phyloP scores from a whole-genome alignment of 768 basidiomycete genomes.

The Cystofilobasidium bisporidii region DNA sequence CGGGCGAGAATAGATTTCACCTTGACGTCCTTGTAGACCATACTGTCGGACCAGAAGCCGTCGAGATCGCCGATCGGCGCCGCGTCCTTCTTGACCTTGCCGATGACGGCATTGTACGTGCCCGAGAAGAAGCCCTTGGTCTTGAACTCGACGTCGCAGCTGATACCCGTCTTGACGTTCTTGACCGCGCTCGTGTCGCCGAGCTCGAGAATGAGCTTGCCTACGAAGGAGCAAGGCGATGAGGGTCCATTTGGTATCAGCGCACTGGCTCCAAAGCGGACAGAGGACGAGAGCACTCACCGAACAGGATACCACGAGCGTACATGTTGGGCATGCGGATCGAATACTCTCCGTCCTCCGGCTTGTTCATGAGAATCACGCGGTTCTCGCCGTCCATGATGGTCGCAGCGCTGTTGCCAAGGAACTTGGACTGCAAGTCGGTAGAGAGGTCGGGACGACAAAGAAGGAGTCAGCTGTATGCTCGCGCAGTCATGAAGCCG shows the following conservation, averaged over 20 bases:
- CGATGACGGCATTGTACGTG: conserved; percentile 80
- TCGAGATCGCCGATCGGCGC: conserved; percentile 70
- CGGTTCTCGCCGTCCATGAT: conserved; percentile 94
- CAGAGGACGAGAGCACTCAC: no score
- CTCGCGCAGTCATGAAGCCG: background rate
- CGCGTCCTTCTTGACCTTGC: conserved; percentile 58
- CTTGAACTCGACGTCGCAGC: conserved; percentile 89
- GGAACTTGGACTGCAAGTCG: conserved; percentile 67
- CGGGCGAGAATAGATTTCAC: conserved; percentile 41
- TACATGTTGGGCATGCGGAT: conserved; percentile 93
- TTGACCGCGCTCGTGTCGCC: conserved; percentile 78
- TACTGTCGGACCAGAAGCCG: conserved; percentile 81
- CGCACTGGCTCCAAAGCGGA: no score
- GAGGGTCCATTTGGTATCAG: no score
- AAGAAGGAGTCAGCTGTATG: background rate
- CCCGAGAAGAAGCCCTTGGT: conserved; percentile 98
- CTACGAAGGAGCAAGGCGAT: no score
- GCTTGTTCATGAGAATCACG: conserved; percentile 67
- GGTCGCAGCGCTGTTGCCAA: conserved; percentile 93
- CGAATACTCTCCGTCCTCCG: conserved; percentile 79
- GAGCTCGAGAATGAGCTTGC: conserved; percentile 88
- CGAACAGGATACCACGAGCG: conserved; percentile 44
- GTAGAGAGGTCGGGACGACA: no score
- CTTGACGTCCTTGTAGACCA: conserved; percentile 69
- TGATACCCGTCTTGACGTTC: conserved; percentile 65